Conservation (phyloP, 768 basidiomycete genomes). For the Lactifluus pinguis region DNA sequence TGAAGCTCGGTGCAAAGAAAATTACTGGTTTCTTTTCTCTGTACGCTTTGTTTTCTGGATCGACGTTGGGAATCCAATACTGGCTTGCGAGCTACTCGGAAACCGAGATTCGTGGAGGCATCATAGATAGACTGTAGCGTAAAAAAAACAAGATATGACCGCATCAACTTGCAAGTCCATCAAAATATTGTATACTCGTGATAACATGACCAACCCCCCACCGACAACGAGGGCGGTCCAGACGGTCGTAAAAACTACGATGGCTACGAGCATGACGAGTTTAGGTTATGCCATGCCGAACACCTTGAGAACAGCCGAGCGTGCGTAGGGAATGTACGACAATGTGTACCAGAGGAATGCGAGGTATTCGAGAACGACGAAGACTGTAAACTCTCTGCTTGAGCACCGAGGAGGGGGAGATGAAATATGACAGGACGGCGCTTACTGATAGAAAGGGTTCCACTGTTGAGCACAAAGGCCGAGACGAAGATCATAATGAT, state of each 20-base stretch:
- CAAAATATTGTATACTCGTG: conserved; percentile 2
- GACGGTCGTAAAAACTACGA: neutral
- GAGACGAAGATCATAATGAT: conserved; percentile 79
- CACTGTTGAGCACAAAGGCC: conserved; percentile 68
- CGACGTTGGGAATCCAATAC: neutral
- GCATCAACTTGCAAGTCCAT: neutral
- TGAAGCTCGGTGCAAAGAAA: neutral
- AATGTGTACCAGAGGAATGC: conserved; percentile 87
- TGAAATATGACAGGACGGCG: neutral
- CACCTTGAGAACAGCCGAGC: conserved; percentile 58
- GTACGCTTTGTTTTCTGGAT: neutral
- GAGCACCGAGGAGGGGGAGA: neutral
- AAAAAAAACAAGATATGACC: neutral
- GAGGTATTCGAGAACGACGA: conserved; percentile 86
- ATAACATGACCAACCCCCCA: neutral
- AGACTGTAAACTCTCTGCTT: conserved; percentile 34
- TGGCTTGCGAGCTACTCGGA: neutral
- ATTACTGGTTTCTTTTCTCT: neutral
- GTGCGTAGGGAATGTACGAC: conserved; percentile 88
- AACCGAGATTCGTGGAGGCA: neutral
- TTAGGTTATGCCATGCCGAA: conserved; percentile 36
- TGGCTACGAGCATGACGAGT: neutral
- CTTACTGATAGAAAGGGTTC: conserved; percentile 61
- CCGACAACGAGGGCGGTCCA: neutral
- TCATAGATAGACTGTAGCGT: neutral